Evolutionary conservation across 768 basidiomycete species (phyloP), one percentile per base, ranked within the genome.

Genomic region (Lactarius akahatsu): DNA sequence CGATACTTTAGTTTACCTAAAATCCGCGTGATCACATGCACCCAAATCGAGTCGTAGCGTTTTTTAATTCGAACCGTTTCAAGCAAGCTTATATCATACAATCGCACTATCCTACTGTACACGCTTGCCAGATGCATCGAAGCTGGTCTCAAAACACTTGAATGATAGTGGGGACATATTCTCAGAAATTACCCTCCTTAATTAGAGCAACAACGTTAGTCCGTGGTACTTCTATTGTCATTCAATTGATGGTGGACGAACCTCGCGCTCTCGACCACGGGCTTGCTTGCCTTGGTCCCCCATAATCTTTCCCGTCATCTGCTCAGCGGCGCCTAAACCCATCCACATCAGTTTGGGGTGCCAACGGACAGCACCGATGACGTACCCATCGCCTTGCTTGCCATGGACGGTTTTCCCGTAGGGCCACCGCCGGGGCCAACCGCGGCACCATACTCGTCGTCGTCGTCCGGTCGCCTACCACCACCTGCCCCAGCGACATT

Each of bases 211-310:
- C 1, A 32, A 62, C 11, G 38, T 62, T 57, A 67, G 52, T 41
- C 5, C 8, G 38, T 52, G 47, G 18, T 28, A 50, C 40, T 54
- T 36, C 18, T 20, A 50, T 1, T 20, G 47, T 26, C 1, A 15
- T 16, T 34, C 43, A 61, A 28, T 23, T 59, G 20, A 11, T 15
- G 41, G 16, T 28, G 47, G 47, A 57, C 32, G 8, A 26, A 71
- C 70, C 68, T 71, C 23, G 40, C 70, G 70, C 50, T 70, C 63
- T 23, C 59, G 62, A 7, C 68, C 70, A 26, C 64, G 59, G 59
- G 62, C 26, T 56, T 59, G 54, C 68, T 6, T 65, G 2, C 52
- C 64, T 43, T 50, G 36, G 36, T 69, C 62, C 10, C 70, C 56
- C 4, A 32, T 54, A 11, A 63, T 28, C 11, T 69, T 71, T 0